phyloP scores from a whole-genome alignment of 2,329 filamentous ascomycete genomes.

The Trichophyton verrucosum region DNA sequence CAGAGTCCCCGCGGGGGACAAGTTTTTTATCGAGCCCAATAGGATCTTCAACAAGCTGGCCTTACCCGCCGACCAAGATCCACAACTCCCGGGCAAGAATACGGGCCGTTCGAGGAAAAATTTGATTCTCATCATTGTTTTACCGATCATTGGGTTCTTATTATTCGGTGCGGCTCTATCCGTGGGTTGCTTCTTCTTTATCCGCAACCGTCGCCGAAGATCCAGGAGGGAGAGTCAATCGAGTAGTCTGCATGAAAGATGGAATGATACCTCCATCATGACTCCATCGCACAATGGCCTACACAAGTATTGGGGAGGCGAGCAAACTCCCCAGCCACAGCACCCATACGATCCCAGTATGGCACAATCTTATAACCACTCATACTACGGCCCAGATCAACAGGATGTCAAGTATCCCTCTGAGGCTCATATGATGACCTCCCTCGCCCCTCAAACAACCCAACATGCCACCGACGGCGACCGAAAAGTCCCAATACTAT shows the following conservation, averaged over 20 bases:
- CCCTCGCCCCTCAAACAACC: conserved; percentile 1
- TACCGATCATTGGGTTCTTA: conserved; percentile 33
- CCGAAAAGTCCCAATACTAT: conserved; percentile 12
- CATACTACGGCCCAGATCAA: background rate
- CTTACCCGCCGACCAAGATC: conserved; percentile 23
- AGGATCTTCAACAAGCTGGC: conserved; percentile 31
- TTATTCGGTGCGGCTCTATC: conserved; percentile 23
- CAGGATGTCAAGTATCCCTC: conserved; percentile 13
- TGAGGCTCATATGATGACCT: conserved; percentile 11
- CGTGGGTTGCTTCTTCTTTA: conserved; percentile 32
- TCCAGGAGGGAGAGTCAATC: conserved; percentile 18
- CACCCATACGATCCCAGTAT: background rate
- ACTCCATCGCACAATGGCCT: conserved; percentile 15
- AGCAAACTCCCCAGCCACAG: conserved; percentile 2
- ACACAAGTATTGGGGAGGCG: conserved; percentile 18
- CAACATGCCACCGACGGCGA: conserved; percentile 4
- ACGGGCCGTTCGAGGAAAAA: conserved; percentile 13
- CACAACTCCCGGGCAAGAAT: conserved; percentile 15
- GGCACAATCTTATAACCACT: background rate
- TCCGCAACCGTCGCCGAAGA: conserved; percentile 31
- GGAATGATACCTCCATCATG: conserved; percentile 24
- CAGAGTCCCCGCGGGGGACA: conserved; percentile 21
- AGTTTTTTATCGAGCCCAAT: conserved; percentile 30
- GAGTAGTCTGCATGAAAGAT: conserved; percentile 23
- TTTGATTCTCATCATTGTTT: conserved; percentile 30